Percentiles rank a stretch among this genome's conserved stretches.
Evolutionary conservation across 139 green algal genomes (phyloP).

Genomic region (Chlorella sp.): DNA sequence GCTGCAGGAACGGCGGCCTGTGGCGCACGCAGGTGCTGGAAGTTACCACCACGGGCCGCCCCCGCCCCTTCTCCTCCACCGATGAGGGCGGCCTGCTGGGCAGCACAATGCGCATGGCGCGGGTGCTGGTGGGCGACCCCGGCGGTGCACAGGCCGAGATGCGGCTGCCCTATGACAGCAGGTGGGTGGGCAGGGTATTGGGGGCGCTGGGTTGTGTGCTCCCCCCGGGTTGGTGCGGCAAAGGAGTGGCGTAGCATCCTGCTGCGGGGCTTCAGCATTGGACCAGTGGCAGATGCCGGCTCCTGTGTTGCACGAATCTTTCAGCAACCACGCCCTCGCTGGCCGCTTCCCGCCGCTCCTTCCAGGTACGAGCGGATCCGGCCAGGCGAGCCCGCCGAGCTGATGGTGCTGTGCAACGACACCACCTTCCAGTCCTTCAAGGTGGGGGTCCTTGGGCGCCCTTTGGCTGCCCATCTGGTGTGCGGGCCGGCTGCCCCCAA

Average conservation of each 20-base stretch:
- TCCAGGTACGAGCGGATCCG: slow-evolving; percentile 27
- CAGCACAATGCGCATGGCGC: slow-evolving; percentile 31
- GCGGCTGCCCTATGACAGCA: slow-evolving; percentile 64
- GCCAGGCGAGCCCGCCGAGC: slow-evolving; percentile 52
- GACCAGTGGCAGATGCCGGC: too few species aligned
- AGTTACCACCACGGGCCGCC: slow-evolving; percentile 37
- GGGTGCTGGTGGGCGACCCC: slow-evolving; percentile 72
- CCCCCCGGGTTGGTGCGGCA: too few species aligned
- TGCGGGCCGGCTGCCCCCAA: neutral
- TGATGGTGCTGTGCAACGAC: slow-evolving; percentile 73
- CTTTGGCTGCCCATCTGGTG: neutral
- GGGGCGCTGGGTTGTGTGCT: neutral
- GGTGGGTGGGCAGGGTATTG: neutral
- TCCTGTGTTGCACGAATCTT: neutral
- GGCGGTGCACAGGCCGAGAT: slow-evolving; percentile 68
- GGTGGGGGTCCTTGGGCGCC: slow-evolving; percentile 33
- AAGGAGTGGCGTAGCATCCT: too few species aligned
- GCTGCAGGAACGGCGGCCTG: slow-evolving; percentile 59
- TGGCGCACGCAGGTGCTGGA: slow-evolving; percentile 71
- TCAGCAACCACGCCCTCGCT: neutral
- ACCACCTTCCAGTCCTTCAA: slow-evolving; percentile 73
- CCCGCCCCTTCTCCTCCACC: slow-evolving; percentile 26
- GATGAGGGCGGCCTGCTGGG: neutral
- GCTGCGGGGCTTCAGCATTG: too few species aligned
- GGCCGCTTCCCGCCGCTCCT: neutral